Conservation (phyloP, 106 monocot genomes). For the Iris macrosiphon region DNA sequence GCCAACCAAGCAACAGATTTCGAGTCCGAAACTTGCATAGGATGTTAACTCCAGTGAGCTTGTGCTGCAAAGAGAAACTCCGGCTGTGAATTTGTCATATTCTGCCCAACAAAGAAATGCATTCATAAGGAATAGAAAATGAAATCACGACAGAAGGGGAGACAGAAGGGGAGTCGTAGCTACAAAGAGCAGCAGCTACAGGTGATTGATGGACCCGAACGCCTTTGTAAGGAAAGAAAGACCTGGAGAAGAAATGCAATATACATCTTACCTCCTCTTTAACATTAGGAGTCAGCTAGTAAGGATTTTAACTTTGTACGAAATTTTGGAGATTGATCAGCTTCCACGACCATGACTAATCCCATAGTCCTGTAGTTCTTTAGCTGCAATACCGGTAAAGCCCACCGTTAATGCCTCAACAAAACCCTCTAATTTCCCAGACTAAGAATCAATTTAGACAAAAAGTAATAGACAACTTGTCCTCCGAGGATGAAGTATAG, state of each 20-base stretch:
- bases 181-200: too few relatives aligned
- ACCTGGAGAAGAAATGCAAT: background rate
- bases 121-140: too few relatives aligned
- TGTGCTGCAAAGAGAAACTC: too few relatives aligned
- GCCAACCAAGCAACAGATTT: too few relatives aligned
- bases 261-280: background rate
- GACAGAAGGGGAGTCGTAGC: too few relatives aligned
- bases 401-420: background rate
- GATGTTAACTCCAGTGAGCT: too few relatives aligned
- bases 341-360: slow-evolving; percentile 52
- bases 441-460: background rate
- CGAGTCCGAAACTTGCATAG: too few relatives aligned
- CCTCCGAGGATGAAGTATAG: too few relatives aligned
- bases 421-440: background rate
- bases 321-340: slow-evolving; percentile 30
- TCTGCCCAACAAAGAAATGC: too few relatives aligned
- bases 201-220: too few relatives aligned
- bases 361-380: slow-evolving; percentile 54
- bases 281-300: slow-evolving; percentile 18
- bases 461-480: background rate
- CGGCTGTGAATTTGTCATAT: too few relatives aligned
- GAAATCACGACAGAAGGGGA: too few relatives aligned
- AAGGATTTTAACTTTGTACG: slow-evolving; percentile 34
- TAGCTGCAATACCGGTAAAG: slow-evolving; percentile 30
- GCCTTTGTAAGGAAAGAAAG: background rate